phyloP scores from a whole-genome alignment of 257 asterid genomes.

The Osmanthus fragrans region DNA sequence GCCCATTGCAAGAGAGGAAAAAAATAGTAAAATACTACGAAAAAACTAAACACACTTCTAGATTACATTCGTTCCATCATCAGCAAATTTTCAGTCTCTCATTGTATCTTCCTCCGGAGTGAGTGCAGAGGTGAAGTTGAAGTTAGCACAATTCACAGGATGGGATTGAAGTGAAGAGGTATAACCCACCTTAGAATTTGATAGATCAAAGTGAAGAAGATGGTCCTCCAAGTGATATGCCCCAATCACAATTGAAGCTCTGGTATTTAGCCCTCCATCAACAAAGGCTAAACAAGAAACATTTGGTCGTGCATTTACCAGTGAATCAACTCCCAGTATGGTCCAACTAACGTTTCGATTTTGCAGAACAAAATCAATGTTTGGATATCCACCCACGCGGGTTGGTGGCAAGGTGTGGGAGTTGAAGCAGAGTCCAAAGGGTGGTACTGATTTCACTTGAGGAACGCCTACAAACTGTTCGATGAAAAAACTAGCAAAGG shows the following conservation, averaged over 20 bases:
- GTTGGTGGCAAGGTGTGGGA: slow-evolving; percentile 30
- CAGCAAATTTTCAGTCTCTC: not conserved
- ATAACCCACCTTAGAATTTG: slow-evolving; percentile 25
- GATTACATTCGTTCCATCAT: not conserved
- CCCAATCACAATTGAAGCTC: slow-evolving; percentile 31
- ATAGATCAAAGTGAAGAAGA: slow-evolving; percentile 31
- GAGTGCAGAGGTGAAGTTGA: slow-evolving; percentile 15
- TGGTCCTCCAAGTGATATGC: slow-evolving; percentile 23
- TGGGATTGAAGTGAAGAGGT: slow-evolving; percentile 6
- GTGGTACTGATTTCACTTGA: slow-evolving; percentile 34
- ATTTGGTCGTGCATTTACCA: slow-evolving; percentile 22
- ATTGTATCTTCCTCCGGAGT: not conserved
- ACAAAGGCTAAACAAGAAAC: slow-evolving; percentile 31
- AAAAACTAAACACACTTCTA: not conserved
- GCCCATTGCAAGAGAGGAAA: not conserved
- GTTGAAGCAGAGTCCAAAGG: slow-evolving; percentile 47
- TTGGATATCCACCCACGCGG: slow-evolving; percentile 28
- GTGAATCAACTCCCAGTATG: slow-evolving; percentile 8
- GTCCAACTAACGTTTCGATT: slow-evolving; percentile 29
- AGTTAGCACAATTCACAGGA: slow-evolving; percentile 22
- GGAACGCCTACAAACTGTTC: slow-evolving; percentile 31
- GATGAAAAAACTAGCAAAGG: slow-evolving; percentile 25
- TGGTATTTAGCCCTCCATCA: slow-evolving; percentile 28
- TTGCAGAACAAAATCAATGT: slow-evolving; percentile 39
- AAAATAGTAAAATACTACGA: no score